Conservation (phyloP, 164 flowering plant genomes). For the Akebia trifoliata region DNA sequence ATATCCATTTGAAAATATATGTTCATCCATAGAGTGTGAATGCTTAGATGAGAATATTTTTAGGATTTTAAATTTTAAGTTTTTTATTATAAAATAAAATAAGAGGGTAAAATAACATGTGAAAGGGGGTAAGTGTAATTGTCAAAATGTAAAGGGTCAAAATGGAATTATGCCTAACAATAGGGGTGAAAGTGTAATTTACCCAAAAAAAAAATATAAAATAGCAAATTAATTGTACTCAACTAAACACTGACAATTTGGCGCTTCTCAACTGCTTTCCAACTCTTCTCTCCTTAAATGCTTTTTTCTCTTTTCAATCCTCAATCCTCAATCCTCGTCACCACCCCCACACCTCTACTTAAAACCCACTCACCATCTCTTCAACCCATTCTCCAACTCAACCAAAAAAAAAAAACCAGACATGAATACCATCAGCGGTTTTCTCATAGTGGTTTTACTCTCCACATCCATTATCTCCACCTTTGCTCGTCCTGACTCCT, state of each 20-base stretch:
- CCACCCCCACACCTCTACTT: background rate
- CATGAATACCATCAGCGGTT: constrained; percentile 18
- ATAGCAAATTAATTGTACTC: too few species aligned
- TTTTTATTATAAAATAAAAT: too few species aligned
- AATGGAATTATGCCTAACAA: too few species aligned
- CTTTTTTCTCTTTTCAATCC: background rate
- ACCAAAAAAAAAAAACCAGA: background rate
- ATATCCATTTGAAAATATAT: too few species aligned
- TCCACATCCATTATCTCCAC: constrained; percentile 19
- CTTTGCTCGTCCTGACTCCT: constrained; percentile 31
- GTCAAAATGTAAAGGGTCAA: too few species aligned
- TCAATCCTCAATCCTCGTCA: constrained; percentile 4
- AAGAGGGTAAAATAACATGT: too few species aligned
- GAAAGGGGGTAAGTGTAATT: too few species aligned
- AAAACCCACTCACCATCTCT: background rate
- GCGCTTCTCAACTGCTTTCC: constrained; percentile 34
- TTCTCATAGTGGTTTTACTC: constrained; percentile 31
- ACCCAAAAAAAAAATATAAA: too few species aligned
- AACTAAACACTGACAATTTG: constrained; percentile 20
- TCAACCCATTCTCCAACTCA: background rate
- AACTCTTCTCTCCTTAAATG: constrained; percentile 10
- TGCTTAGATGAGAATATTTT: too few species aligned
- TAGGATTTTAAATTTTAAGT: too few species aligned
- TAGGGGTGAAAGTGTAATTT: too few species aligned
- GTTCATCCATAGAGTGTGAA: too few species aligned